These are phyloP conservation scores for Boletus sensibilis DNA, from an alignment of 768 basidiomycete genomes.

Conservation along the genomic window DNA sequence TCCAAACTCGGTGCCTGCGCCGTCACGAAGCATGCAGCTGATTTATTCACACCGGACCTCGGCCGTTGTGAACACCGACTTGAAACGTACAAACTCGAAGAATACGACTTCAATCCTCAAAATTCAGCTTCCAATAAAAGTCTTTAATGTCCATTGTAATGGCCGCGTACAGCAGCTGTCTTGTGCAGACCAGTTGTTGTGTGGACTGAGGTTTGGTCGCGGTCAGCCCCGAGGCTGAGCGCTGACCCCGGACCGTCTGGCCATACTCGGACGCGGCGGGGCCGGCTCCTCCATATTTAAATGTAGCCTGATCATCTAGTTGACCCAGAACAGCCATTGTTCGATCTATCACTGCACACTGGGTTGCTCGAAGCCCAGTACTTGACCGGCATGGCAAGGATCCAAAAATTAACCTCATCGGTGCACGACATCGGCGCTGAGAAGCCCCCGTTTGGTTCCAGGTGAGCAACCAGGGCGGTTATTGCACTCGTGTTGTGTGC, in stretches of 20 bases:
- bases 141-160: no score
- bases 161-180: not conserved
- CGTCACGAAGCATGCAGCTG: not conserved
- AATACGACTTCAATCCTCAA: not conserved
- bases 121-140: not conserved
- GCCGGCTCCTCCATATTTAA: not conserved
- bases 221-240: no score
- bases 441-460: slow-evolving; percentile 70
- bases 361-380: not conserved
- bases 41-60: slow-evolving; percentile 6
- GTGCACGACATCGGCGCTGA: slow-evolving; percentile 57
- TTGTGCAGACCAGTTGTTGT: not conserved
- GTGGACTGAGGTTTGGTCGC: not conserved
- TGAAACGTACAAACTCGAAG: not conserved
- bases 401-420: slow-evolving; percentile 51
- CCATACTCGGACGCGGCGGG: not conserved
- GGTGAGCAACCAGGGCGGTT: slow-evolving; percentile 37
- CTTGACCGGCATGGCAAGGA: slow-evolving; percentile 16
- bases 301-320: not conserved
- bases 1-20: not conserved
- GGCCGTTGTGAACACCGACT: not conserved
- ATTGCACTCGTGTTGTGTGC: not conserved
- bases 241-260: not conserved
- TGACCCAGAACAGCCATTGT: not conserved
- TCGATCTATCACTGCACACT: not conserved